These are phyloP conservation scores for Exophiala sp. DNA, from an alignment of 2,329 filamentous ascomycete species.

Conservation along the genomic window DNA sequence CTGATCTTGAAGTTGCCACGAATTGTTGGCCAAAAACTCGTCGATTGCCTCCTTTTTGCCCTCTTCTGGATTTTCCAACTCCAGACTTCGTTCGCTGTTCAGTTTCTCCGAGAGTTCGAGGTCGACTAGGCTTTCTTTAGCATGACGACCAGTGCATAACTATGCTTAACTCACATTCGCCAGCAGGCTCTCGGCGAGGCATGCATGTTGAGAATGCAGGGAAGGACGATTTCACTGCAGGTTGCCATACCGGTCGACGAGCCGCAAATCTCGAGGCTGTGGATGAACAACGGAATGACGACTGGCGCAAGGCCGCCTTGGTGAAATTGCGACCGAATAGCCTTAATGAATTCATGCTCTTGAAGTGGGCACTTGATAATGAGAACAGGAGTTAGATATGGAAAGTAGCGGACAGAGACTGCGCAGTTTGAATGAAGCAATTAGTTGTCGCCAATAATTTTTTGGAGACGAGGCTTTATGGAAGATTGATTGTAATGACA, in stretches of 20 bases:
- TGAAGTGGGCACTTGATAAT: background rate
- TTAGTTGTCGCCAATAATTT: too few species aligned
- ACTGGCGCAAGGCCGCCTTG: slow-evolving; percentile 58
- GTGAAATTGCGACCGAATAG: slow-evolving; percentile 64
- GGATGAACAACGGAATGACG: slow-evolving; percentile 51
- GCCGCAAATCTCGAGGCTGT: slow-evolving; percentile 50
- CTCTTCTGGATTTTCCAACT: slow-evolving; percentile 72
- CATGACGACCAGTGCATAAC: background rate
- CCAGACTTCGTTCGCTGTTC: slow-evolving; percentile 75
- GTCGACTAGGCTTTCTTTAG: slow-evolving; percentile 51
- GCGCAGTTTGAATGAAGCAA: background rate
- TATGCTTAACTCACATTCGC: slow-evolving; percentile 41
- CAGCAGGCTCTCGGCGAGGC: slow-evolving; percentile 41
- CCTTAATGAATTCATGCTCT: slow-evolving; percentile 67
- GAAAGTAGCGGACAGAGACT: slow-evolving; percentile 1
- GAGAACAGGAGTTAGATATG: background rate
- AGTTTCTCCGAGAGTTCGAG: slow-evolving; percentile 83
- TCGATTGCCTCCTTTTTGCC: slow-evolving; percentile 72
- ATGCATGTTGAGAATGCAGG: slow-evolving; percentile 48
- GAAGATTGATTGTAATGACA: too few species aligned
- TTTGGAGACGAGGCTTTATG: too few species aligned
- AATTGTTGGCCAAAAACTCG: slow-evolving; percentile 81
- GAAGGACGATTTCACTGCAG: slow-evolving; percentile 38
- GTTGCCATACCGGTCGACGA: slow-evolving; percentile 49
- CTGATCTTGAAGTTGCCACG: slow-evolving; percentile 75